phyloP scores from a whole-genome alignment of 1,284 basidiomycete genomes.

The Vanrija sp. region DNA sequence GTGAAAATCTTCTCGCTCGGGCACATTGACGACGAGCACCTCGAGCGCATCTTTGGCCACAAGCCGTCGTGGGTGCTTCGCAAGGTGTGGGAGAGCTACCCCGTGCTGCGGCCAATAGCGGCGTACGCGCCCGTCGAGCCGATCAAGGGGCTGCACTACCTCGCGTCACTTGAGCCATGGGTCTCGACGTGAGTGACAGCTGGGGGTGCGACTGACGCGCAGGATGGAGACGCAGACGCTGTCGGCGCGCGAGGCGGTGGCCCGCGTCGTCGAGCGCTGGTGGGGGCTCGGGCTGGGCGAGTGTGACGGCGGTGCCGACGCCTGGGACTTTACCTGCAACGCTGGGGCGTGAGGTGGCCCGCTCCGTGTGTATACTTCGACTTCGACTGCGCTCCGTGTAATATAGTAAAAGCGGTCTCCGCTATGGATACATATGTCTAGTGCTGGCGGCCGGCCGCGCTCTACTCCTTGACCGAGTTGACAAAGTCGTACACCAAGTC shows the following conservation, averaged over 20 bases:
- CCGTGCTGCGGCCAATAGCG: constrained; percentile 59
- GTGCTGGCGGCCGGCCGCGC: too few relatives aligned
- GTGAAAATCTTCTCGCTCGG: constrained; percentile 84
- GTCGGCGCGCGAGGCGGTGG: constrained; percentile 75
- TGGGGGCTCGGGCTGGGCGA: constrained; percentile 50
- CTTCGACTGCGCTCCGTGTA: too few relatives aligned
- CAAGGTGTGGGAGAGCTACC: constrained; percentile 60
- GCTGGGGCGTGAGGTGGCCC: not conserved
- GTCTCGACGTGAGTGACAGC: constrained; percentile 47
- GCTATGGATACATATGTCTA: too few relatives aligned
- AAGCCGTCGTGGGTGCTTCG: constrained; percentile 75
- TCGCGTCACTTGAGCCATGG: constrained; percentile 81
- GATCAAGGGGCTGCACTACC: constrained; percentile 73
- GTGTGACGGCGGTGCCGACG: constrained; percentile 32
- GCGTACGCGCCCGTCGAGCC: constrained; percentile 72
- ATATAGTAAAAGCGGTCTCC: too few relatives aligned
- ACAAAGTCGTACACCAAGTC: constrained; percentile 21
- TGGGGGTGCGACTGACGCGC: constrained; percentile 42
- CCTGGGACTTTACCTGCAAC: constrained; percentile 46
- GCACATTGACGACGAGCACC: constrained; percentile 62
- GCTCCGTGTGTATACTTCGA: not conserved
- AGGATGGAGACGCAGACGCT: constrained; percentile 87
- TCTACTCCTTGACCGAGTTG: too few relatives aligned
- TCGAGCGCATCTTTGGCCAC: constrained; percentile 56
- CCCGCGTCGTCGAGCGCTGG: constrained; percentile 65